phyloP scores from a whole-genome alignment of 441 rosid species.

The Adansonia madagascariensis region DNA sequence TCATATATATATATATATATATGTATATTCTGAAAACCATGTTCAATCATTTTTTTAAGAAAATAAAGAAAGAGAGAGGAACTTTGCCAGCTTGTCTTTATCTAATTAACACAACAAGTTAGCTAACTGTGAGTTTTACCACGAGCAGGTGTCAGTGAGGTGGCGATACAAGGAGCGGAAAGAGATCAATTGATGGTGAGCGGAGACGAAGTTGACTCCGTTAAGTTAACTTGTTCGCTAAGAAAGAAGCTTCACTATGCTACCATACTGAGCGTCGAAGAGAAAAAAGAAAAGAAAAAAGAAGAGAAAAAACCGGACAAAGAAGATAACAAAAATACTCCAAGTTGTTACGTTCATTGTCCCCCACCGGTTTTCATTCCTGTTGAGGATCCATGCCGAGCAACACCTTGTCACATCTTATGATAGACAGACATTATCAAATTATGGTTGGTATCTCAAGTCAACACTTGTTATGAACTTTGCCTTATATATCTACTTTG shows the following conservation, averaged over 20 bases:
- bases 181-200: background rate
- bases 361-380: background rate
- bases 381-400: background rate
- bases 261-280: background rate
- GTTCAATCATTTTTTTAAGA: no score
- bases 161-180: background rate
- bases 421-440: background rate
- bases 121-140: background rate
- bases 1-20: background rate
- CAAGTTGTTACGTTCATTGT: background rate
- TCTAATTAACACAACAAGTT: background rate
- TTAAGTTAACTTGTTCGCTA: background rate
- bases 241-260: constrained; percentile 11
- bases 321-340: background rate
- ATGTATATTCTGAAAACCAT: background rate
- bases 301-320: background rate
- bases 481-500: background rate
- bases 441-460: background rate
- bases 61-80: no score
- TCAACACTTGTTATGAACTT: no score
- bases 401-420: background rate
- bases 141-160: background rate
- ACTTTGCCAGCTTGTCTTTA: background rate
- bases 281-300: background rate
- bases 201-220: background rate